A percentile compares a stretch with the other conserved stretches of the same genome.
Evolutionary conservation across 331 rosid species (phyloP).

Genomic region (Quercus tomentella): DNA sequence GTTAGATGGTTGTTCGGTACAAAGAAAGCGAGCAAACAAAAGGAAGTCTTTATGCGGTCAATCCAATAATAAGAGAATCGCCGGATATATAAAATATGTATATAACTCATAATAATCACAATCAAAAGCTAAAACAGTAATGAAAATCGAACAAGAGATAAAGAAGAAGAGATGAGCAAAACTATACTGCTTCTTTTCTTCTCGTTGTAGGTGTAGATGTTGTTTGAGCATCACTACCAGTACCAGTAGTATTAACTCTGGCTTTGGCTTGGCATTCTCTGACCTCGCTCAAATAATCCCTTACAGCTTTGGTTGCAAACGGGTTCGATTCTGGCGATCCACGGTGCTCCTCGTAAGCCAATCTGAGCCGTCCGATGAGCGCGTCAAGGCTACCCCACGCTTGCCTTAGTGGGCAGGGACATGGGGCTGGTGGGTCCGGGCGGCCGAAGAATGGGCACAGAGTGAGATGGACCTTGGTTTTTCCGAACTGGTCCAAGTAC

Average conservation of each 20-base stretch:
- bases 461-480: conserved; percentile 71
- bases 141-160: background rate
- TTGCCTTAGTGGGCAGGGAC: conserved; percentile 72
- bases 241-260: conserved; percentile 40
- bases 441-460: conserved; percentile 79
- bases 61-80: conserved; percentile 27
- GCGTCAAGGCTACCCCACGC: conserved; percentile 90
- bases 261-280: conserved; percentile 82
- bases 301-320: conserved; percentile 63
- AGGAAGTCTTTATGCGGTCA: background rate
- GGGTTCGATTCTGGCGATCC: conserved; percentile 85
- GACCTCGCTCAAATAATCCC: conserved; percentile 77
- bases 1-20: too few relatives aligned
- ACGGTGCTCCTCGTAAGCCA: conserved; percentile 88
- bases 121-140: conserved; percentile 15
- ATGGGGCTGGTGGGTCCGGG: conserved; percentile 73
- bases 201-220: conserved; percentile 20
- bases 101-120: conserved; percentile 34
- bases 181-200: conserved; percentile 47
- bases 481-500: conserved; percentile 85
- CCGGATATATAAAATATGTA: conserved; percentile 8
- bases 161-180: background rate
- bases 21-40: too few relatives aligned
- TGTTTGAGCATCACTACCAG: background rate
- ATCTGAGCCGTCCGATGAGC: conserved; percentile 75